Evolutionary conservation across 352 stramenopile genomes (phyloP).

Genomic region (Phytophthora ohioensis): DNA sequence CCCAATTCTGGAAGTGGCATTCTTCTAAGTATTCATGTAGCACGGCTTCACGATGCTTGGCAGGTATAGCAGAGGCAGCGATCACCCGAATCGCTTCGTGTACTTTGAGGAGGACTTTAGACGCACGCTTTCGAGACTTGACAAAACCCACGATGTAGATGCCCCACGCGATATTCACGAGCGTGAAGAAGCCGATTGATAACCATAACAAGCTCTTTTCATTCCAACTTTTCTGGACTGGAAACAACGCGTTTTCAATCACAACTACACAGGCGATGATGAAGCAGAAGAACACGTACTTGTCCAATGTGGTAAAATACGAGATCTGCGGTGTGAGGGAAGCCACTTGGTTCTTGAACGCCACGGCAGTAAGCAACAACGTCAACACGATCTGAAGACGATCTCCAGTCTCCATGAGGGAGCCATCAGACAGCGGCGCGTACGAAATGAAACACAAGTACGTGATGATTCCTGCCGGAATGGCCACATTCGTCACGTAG

Average conservation of each 20-base stretch:
- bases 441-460: conserved; percentile 69
- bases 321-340: conserved; percentile 63
- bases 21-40: conserved; percentile 34
- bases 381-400: conserved; percentile 68
- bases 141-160: conserved; percentile 38
- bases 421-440: conserved; percentile 40
- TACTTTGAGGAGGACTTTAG: conserved; percentile 41
- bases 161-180: conserved; percentile 52
- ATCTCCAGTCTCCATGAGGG: conserved; percentile 55
- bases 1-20: conserved; percentile 1
- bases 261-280: conserved; percentile 58
- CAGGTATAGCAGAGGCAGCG: conserved; percentile 33
- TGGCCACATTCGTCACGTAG: conserved; percentile 65
- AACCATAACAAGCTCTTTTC: conserved; percentile 47
- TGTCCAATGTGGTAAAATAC: conserved; percentile 70
- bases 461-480: conserved; percentile 58
- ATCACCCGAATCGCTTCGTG: conserved; percentile 52
- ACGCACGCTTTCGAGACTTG: conserved; percentile 32
- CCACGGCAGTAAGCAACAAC: conserved; percentile 68
- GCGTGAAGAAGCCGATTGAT: conserved; percentile 50
- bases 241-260: conserved; percentile 65
- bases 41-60: conserved; percentile 34
- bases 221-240: conserved; percentile 34
- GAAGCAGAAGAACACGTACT: conserved; percentile 77
- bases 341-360: conserved; percentile 71